phyloP scores from a whole-genome alignment of 1,284 basidiomycete genomes.

The Spongispora temasekensis region DNA sequence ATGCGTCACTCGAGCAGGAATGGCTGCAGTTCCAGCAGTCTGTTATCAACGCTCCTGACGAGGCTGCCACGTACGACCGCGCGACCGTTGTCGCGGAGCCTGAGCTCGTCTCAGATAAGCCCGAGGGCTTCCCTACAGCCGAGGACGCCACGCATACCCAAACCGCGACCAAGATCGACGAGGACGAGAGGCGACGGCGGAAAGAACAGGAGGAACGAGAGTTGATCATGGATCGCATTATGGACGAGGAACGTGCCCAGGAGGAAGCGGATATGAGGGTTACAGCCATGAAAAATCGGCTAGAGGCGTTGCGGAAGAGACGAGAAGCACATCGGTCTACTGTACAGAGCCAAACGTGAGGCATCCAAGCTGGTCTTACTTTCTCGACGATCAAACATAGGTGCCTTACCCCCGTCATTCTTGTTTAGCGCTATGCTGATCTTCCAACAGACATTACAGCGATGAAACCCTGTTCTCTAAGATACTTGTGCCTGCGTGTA shows the following conservation, averaged over 20 bases:
- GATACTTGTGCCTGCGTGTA: not conserved
- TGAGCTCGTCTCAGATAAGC: conserved; percentile 47
- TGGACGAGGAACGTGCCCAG: conserved; percentile 80
- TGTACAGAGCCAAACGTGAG: conserved; percentile 28
- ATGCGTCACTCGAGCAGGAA: conserved; percentile 55
- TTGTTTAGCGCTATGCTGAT: too few relatives aligned
- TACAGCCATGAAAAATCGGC: conserved; percentile 56
- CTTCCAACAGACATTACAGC: too few relatives aligned
- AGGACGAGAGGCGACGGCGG: conserved; percentile 43
- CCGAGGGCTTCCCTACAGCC: conserved; percentile 55
- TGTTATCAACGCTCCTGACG: conserved; percentile 46
- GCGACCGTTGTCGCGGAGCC: conserved; percentile 75
- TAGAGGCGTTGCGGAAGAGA: conserved; percentile 62
- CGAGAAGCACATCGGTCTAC: conserved; percentile 44
- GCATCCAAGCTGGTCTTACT: too few relatives aligned
- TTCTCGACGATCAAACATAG: too few relatives aligned
- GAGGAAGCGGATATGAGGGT: conserved; percentile 83
- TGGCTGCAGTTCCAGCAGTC: conserved; percentile 70
- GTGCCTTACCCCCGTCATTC: too few relatives aligned
- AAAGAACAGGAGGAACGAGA: conserved; percentile 74
- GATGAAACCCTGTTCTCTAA: too few relatives aligned
- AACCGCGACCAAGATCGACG: conserved; percentile 40
- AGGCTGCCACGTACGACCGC: conserved; percentile 55
- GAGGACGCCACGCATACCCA: conserved; percentile 21
- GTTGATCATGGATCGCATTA: conserved; percentile 76